Conservation (phyloP, 257 asterid genomes). For the Nicotiana benthamiana region DNA sequence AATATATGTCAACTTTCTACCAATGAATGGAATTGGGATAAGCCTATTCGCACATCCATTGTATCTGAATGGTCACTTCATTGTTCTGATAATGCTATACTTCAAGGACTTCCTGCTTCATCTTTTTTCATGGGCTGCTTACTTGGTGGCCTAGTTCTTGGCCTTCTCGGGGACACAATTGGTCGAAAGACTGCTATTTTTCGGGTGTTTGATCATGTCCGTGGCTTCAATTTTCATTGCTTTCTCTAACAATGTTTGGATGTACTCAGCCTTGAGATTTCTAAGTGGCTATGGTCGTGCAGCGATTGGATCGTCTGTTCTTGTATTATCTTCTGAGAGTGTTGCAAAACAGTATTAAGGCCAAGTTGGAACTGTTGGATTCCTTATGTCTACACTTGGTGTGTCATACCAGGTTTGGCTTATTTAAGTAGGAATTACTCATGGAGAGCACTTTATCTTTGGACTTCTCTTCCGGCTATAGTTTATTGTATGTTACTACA, state of each 20-base stretch:
- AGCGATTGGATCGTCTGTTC: slow-evolving; percentile 26
- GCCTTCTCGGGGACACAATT: slow-evolving; percentile 27
- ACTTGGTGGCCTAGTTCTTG: slow-evolving; percentile 34
- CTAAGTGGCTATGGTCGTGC: slow-evolving; percentile 38
- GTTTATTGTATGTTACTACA: slow-evolving; percentile 29
- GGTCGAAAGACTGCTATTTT: slow-evolving; percentile 39
- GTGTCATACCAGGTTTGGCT: slow-evolving; percentile 35
- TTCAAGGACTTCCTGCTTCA: slow-evolving; percentile 45
- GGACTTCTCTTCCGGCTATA: slow-evolving; percentile 24
- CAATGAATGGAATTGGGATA: slow-evolving; percentile 37
- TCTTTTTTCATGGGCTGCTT: slow-evolving; percentile 42
- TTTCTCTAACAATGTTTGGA: slow-evolving; percentile 35
- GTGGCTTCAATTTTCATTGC: slow-evolving; percentile 23
- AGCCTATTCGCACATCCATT: slow-evolving; percentile 28
- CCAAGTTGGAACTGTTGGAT: slow-evolving; percentile 31
- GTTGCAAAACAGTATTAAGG: slow-evolving; percentile 40
- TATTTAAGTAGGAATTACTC: slow-evolving; percentile 24
- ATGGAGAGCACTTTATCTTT: slow-evolving; percentile 40
- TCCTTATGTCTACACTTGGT: slow-evolving; percentile 31
- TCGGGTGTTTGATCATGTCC: slow-evolving; percentile 38
- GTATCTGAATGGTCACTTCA: slow-evolving; percentile 50
- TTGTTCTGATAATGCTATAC: slow-evolving; percentile 20
- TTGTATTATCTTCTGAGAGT: slow-evolving; percentile 39
- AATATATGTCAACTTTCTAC: slow-evolving; percentile 23
- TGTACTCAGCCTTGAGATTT: slow-evolving; percentile 29